A percentile compares a stretch with the other conserved stretches of the same genome.
Evolutionary conservation across 2,329 filamentous ascomycete genomes (phyloP).

Genomic region (Cladosporium austrohemisphaericum): DNA sequence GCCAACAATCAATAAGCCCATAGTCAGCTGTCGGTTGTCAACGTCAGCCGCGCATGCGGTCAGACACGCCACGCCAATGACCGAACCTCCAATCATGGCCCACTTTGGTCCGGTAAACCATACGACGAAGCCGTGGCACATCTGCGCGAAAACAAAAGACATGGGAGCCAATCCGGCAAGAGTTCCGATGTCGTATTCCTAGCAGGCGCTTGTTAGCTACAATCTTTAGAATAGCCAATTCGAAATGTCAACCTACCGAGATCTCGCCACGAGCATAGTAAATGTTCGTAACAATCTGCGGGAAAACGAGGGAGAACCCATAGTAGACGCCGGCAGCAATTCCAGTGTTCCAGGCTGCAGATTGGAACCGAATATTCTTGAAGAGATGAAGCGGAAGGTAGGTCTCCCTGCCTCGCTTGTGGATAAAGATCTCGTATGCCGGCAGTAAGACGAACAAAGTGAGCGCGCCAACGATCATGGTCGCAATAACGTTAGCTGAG

Average conservation of each 20-base stretch:
- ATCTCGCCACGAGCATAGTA: slow-evolving; percentile 25
- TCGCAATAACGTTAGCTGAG: slow-evolving; percentile 26
- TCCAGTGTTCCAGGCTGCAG: slow-evolving; percentile 25
- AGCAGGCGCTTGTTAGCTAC: no score
- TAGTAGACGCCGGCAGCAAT: slow-evolving; percentile 27
- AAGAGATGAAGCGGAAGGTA: slow-evolving; percentile 29
- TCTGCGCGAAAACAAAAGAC: slow-evolving; percentile 28
- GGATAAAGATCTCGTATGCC: slow-evolving; percentile 24
- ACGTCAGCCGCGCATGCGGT: slow-evolving; percentile 23
- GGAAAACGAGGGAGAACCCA: slow-evolving; percentile 24
- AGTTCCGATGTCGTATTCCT: slow-evolving; percentile 26
- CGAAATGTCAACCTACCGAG: no score
- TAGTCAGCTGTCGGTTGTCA: slow-evolving; percentile 21
- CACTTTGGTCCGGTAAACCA: slow-evolving; percentile 26
- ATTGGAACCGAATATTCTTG: slow-evolving; percentile 26
- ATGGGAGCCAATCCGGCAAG: slow-evolving; percentile 24
- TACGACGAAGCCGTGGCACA: slow-evolving; percentile 26
- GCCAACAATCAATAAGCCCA: slow-evolving; percentile 23
- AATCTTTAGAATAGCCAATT: no score
- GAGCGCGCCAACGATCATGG: slow-evolving; percentile 27
- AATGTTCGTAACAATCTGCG: slow-evolving; percentile 25
- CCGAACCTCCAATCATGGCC: slow-evolving; percentile 25
- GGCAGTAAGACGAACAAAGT: slow-evolving; percentile 24
- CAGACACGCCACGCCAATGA: slow-evolving; percentile 23
- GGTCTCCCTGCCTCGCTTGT: slow-evolving; percentile 22